Evolutionary conservation across 1,139 yeast genomes (phyloP).

Genomic region (Blastobotrys elegans): DNA sequence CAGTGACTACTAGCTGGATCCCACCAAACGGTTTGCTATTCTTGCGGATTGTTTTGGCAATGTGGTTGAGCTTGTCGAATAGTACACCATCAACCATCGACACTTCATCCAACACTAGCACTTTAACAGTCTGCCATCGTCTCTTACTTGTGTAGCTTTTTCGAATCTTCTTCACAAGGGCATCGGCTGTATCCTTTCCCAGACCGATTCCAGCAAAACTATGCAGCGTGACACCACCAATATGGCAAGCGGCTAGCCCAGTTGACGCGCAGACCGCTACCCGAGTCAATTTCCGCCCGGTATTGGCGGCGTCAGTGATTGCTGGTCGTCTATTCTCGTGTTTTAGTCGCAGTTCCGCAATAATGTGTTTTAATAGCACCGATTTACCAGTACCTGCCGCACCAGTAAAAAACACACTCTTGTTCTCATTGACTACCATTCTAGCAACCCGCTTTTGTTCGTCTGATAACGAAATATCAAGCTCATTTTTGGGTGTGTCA

Average conservation of each 20-base stretch:
- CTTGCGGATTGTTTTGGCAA: slow-evolving; percentile 48
- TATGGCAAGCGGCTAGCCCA: slow-evolving; percentile 85
- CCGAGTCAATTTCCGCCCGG: slow-evolving; percentile 20
- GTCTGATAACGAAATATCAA: slow-evolving; percentile 42
- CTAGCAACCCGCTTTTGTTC: slow-evolving; percentile 70
- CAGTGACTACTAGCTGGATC: slow-evolving; percentile 70
- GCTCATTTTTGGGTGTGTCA: too few species aligned
- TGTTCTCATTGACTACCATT: slow-evolving; percentile 54
- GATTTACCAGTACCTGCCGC: slow-evolving; percentile 32
- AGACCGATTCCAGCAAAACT: slow-evolving; percentile 76
- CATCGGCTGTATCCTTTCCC: slow-evolving; percentile 50
- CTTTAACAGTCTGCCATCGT: slow-evolving; percentile 58
- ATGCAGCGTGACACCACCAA: slow-evolving; percentile 82
- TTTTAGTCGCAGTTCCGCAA: slow-evolving; percentile 49
- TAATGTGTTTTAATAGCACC: slow-evolving; percentile 53
- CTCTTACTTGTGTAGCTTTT: slow-evolving; percentile 40
- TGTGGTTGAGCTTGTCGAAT: slow-evolving; percentile 57
- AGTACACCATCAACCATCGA: slow-evolving; percentile 74
- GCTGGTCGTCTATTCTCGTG: slow-evolving; percentile 20
- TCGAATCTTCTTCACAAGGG: slow-evolving; percentile 44
- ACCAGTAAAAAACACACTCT: slow-evolving; percentile 40
- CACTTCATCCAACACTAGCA: slow-evolving; percentile 71
- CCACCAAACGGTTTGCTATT: slow-evolving; percentile 57
- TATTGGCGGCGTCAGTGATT: slow-evolving; percentile 13
- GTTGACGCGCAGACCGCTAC: slow-evolving; percentile 91